These are phyloP conservation scores for Leccinum fuscescens DNA, from an alignment of 1,284 basidiomycete genomes.

Conservation along the genomic window DNA sequence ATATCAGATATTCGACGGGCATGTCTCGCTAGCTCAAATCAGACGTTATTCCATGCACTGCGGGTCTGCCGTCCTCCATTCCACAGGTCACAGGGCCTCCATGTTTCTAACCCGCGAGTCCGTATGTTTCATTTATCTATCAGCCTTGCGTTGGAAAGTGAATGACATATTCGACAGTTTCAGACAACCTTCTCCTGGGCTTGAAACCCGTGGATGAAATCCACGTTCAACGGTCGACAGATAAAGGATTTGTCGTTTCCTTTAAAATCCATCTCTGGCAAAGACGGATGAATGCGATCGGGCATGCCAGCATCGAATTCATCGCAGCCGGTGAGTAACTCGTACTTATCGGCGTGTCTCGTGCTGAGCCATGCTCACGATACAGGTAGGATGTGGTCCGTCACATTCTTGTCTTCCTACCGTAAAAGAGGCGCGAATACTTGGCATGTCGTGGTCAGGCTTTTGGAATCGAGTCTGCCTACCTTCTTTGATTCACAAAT, in stretches of 20 bases:
- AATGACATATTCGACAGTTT: slow-evolving; percentile 33
- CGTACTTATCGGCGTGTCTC: background rate
- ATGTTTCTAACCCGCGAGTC: slow-evolving; percentile 5
- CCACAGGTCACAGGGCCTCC: slow-evolving; percentile 21
- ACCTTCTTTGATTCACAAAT: slow-evolving; percentile 22
- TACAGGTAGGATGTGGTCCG: slow-evolving; percentile 39
- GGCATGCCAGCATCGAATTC: slow-evolving; percentile 55
- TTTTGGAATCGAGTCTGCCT: slow-evolving; percentile 24
- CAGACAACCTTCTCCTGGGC: slow-evolving; percentile 58
- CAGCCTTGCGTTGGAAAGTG: slow-evolving; percentile 19
- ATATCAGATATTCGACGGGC: slow-evolving; percentile 61
- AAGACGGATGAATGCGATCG: slow-evolving; percentile 62
- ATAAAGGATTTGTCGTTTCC: slow-evolving; percentile 52
- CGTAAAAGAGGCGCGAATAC: slow-evolving; percentile 32
- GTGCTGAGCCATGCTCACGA: background rate
- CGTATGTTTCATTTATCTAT: slow-evolving; percentile 26
- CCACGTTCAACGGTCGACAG: slow-evolving; percentile 44
- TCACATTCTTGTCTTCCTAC: slow-evolving; percentile 26
- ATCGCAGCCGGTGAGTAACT: slow-evolving; percentile 48
- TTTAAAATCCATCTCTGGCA: slow-evolving; percentile 63
- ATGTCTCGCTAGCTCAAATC: slow-evolving; percentile 62
- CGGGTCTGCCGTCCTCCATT: slow-evolving; percentile 34
- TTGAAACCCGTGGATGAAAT: slow-evolving; percentile 54
- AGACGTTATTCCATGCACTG: slow-evolving; percentile 61
- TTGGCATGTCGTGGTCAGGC: slow-evolving; percentile 57